Percentiles rank a stretch among this genome's conserved stretches.
These are phyloP conservation scores for Urtica urens DNA, from an alignment of 306 rosid genomes.

Conservation along the genomic window DNA sequence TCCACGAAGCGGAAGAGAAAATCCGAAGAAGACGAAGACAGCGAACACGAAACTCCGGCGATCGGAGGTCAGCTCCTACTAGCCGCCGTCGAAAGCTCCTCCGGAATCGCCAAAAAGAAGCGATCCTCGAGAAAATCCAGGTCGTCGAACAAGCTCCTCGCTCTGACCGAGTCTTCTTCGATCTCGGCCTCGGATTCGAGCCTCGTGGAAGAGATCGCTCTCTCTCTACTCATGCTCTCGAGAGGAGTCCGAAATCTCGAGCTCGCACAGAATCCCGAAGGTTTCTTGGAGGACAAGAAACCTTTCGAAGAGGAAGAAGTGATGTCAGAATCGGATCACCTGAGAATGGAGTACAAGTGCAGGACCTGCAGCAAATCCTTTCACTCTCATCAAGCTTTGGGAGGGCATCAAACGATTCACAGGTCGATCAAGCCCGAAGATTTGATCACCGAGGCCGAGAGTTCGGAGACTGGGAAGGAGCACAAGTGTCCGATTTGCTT, in stretches of 20 bases:
- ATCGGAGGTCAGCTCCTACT: too few relatives aligned
- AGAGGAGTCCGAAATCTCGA: conserved; percentile 17
- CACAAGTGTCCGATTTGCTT: conserved; percentile 29
- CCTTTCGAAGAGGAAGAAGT: not conserved
- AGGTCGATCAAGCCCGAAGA: conserved; percentile 11
- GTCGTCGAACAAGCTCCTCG: conserved; percentile 12
- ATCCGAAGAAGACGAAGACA: too few relatives aligned
- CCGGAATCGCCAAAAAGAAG: conserved; percentile 21
- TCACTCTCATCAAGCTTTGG: conserved; percentile 23
- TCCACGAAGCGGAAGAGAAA: conserved; percentile 17
- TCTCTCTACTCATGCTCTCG: conserved; percentile 32
- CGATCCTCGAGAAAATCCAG: conserved; percentile 29
- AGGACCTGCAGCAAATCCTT: conserved; percentile 26
- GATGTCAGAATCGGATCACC: not conserved
- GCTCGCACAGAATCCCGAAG: conserved; percentile 18
- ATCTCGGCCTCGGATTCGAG: conserved; percentile 8
- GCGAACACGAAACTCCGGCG: too few relatives aligned
- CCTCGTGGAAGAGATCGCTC: conserved; percentile 23
- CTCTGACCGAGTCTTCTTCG: conserved; percentile 11
- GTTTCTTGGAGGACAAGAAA: conserved; percentile 4
- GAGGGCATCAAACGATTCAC: conserved; percentile 31
- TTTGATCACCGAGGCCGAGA: conserved; percentile 10
- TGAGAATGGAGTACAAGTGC: conserved; percentile 22
- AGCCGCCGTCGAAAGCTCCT: conserved; percentile 15
- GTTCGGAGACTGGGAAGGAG: conserved; percentile 11